These are phyloP conservation scores for Oenanthe javanica DNA, from an alignment of 140 eudicot species.

Conservation along the genomic window DNA sequence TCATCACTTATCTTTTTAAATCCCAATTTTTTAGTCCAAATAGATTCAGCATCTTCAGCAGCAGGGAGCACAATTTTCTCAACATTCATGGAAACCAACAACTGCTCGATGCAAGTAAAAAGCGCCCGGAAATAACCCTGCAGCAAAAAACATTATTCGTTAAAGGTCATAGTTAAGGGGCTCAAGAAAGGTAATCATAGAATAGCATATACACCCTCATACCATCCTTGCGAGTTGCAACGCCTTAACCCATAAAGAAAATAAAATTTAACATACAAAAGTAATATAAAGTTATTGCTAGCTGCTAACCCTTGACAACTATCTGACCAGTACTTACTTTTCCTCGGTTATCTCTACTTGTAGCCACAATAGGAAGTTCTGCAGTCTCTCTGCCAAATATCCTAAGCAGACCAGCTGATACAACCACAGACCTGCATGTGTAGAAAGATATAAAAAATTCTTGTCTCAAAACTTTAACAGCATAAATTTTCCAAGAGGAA, in stretches of 20 bases:
- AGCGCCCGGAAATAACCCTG: conserved; percentile 90
- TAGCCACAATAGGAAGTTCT: conserved; percentile 92
- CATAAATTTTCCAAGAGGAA: neutral
- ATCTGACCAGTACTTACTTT: conserved; percentile 40
- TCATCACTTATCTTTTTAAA: conserved; percentile 72
- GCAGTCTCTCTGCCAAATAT: conserved; percentile 85
- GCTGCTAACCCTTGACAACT: neutral
- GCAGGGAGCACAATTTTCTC: conserved; percentile 92
- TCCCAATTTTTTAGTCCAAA: conserved; percentile 86
- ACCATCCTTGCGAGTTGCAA: no score
- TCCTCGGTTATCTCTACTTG: conserved; percentile 85
- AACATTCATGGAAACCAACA: conserved; percentile 64
- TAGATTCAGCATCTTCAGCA: conserved; percentile 91
- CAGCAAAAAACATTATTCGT: conserved; percentile 9
- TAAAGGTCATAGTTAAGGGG: neutral
- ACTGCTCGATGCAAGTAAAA: conserved; percentile 64
- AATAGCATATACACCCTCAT: neutral
- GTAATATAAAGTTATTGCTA: neutral
- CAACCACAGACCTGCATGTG: conserved; percentile 62
- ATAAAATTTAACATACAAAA: neutral
- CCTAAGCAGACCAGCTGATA: conserved; percentile 83
- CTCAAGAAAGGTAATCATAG: neutral
- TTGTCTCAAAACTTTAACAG: neutral
- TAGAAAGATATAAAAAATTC: neutral
- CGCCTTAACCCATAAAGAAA: neutral